A percentile compares a stretch with the other conserved stretches of the same genome.
phyloP scores from a whole-genome alignment of 2,329 filamentous ascomycete genomes.

The Cordyceps sp. region DNA sequence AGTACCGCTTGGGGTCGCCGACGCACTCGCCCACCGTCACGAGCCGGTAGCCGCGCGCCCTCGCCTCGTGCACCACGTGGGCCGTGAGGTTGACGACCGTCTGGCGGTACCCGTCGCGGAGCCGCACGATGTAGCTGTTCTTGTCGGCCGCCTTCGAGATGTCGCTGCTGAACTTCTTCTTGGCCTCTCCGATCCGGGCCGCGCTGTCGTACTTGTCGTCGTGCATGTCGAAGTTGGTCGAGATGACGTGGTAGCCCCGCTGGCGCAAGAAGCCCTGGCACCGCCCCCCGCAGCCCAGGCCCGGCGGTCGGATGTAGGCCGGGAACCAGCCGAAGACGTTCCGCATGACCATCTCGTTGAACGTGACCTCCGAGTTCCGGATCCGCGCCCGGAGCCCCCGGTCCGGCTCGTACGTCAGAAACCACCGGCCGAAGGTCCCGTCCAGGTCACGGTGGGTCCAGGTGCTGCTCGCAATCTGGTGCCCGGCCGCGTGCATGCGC shows the following conservation, averaged over 20 bases:
- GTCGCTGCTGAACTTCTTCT: constrained; percentile 3
- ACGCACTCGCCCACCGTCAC: constrained; percentile 42
- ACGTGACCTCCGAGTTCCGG: constrained; percentile 21
- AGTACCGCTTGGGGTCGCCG: constrained; percentile 30
- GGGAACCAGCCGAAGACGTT: constrained; percentile 23
- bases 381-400: too few species aligned
- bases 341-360: constrained; percentile 26
- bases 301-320: constrained; percentile 27
- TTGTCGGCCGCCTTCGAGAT: neutral
- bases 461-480: constrained; percentile 29
- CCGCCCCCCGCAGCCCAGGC: constrained; percentile 23
- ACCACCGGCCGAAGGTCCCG: too few species aligned
- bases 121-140: neutral
- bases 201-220: constrained; percentile 34
- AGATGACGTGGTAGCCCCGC: constrained; percentile 38
- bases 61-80: constrained; percentile 25
- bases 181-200: neutral
- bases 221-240: constrained; percentile 43
- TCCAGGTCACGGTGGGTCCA: constrained; percentile 29
- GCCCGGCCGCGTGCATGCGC: constrained; percentile 23
- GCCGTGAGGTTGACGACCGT: constrained; percentile 1
- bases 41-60: constrained; percentile 23
- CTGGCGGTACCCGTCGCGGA: neutral
- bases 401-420: too few species aligned
- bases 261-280: constrained; percentile 17